A percentile compares a stretch with the other conserved stretches of the same genome.
Conservation (phyloP, 305 asterid species). For the Fraxinus angustifolia region DNA sequence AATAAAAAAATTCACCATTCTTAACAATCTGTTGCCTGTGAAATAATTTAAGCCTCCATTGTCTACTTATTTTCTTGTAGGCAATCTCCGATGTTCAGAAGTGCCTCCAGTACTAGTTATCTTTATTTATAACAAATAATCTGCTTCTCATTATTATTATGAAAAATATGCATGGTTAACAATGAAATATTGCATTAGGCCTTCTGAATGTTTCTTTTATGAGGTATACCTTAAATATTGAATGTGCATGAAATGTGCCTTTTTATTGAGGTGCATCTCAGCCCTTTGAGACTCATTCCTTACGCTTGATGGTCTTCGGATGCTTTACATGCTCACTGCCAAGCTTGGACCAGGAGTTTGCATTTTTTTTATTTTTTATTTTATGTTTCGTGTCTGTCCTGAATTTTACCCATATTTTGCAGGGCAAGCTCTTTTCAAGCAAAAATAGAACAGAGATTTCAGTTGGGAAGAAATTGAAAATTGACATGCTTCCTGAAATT, state of each 20-base stretch:
- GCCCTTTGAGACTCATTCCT: not conserved
- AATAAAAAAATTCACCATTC: not conserved
- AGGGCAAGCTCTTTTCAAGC: slow-evolving; percentile 90
- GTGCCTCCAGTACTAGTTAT: not conserved
- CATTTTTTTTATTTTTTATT: not conserved
- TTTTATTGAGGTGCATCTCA: not conserved
- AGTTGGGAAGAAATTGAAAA: slow-evolving; percentile 87
- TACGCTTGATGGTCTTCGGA: not conserved
- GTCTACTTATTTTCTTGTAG: slow-evolving; percentile 1
- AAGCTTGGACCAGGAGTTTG: not conserved
- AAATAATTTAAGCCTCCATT: not conserved
- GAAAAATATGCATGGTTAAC: not conserved
- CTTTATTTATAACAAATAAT: not conserved
- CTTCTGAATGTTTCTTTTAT: not conserved
- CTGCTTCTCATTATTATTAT: not conserved
- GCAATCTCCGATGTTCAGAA: not conserved
- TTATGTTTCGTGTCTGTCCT: not conserved
- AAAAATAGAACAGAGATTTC: slow-evolving; percentile 78
- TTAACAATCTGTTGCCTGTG: not conserved
- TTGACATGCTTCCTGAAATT: slow-evolving; percentile 82
- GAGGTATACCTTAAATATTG: not conserved
- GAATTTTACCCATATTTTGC: slow-evolving; percentile 28
- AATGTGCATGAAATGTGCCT: not conserved
- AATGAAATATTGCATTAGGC: not conserved
- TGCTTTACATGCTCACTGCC: not conserved